These are phyloP conservation scores for Chrysopogon serrulatus DNA, from an alignment of 176 grass and related monocot genomes.

Conservation along the genomic window DNA sequence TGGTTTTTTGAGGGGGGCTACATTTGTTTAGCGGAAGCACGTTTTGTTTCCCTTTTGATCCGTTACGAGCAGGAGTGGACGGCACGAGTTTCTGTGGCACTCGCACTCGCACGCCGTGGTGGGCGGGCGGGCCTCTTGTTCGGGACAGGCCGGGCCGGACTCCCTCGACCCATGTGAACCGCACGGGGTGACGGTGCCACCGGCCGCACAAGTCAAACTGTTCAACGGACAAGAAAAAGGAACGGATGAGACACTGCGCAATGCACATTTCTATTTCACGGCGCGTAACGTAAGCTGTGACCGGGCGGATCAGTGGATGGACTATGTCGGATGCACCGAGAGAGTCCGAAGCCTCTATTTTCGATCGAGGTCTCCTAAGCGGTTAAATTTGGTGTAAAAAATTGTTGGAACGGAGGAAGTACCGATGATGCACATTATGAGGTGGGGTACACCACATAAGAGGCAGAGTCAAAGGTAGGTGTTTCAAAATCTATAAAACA, in stretches of 20 bases:
- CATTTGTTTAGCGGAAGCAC: not conserved
- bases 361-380: too few relatives aligned
- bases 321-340: too few relatives aligned
- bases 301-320: not conserved
- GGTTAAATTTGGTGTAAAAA: too few relatives aligned
- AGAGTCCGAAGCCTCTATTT: too few relatives aligned
- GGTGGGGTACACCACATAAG: too few relatives aligned
- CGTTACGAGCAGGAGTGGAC: not conserved
- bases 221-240: not conserved
- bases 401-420: too few relatives aligned
- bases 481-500: too few relatives aligned
- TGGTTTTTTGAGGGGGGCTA: too few relatives aligned
- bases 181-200: not conserved
- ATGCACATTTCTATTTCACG: not conserved
- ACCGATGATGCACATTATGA: too few relatives aligned
- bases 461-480: too few relatives aligned
- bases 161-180: conserved; percentile 11
- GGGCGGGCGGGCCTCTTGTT: not conserved
- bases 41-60: not conserved
- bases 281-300: too few relatives aligned
- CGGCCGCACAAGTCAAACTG: not conserved
- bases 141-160: not conserved
- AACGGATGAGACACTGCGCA: not conserved
- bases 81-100: not conserved
- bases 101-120: too few relatives aligned